Conservation (phyloP, 345 rosid genomes). For the Clausena lansium region DNA sequence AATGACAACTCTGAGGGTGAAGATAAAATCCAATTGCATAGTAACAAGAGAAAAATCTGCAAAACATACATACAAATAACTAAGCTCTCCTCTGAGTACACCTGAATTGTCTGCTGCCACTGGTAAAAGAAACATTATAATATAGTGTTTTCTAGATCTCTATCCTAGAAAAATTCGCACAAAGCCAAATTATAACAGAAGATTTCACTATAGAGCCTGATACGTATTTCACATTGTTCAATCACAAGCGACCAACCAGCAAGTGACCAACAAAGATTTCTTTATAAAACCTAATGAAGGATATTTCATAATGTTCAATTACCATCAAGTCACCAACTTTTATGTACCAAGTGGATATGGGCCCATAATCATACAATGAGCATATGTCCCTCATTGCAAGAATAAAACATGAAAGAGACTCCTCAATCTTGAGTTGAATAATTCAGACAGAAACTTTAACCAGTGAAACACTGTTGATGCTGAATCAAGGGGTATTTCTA, state of each 20-base stretch:
- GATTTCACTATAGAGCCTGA: neutral
- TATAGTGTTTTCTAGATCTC: neutral
- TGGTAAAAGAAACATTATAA: neutral
- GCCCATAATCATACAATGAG: neutral
- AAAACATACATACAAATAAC: neutral
- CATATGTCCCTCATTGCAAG: neutral
- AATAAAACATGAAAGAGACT: neutral
- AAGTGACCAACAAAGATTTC: neutral
- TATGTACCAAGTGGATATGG: neutral
- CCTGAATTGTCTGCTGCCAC: neutral
- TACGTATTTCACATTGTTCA: neutral
- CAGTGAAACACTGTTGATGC: too few relatives aligned
- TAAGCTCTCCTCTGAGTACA: neutral
- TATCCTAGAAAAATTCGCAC: neutral
- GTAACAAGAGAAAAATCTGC: neutral
- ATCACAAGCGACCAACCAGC: too few relatives aligned
- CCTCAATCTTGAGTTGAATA: neutral
- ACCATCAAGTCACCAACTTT: neutral
- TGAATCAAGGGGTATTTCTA: too few relatives aligned
- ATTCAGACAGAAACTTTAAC: neutral
- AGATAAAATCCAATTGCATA: neutral
- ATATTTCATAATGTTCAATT: neutral
- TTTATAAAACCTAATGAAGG: neutral
- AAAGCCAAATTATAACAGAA: neutral
- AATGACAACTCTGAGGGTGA: neutral